Conservation (phyloP, 371 early-diverging fungal species). For the Mucor piriformis region DNA sequence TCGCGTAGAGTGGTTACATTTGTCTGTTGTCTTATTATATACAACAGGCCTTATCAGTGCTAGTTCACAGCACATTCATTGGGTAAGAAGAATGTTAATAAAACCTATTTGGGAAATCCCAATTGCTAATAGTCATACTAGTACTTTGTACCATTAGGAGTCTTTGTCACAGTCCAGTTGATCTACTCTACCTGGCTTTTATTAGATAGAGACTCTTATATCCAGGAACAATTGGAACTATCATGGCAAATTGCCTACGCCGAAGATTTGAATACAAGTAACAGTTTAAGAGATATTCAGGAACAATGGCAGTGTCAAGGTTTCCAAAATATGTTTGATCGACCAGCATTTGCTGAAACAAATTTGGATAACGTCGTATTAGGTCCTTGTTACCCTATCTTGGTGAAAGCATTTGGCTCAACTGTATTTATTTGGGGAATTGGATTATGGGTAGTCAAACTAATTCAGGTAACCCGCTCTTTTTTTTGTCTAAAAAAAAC, state of each 20-base stretch:
- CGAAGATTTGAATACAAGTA: not conserved
- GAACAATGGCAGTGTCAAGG: constrained; percentile 18
- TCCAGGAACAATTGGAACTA: constrained; percentile 6
- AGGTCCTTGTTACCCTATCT: constrained; percentile 8
- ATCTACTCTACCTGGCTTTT: constrained; percentile 8
- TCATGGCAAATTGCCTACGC: constrained; percentile 11
- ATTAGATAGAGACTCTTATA: constrained; percentile 6
- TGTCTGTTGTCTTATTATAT: constrained; percentile 1
- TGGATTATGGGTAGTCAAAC: constrained; percentile 10
- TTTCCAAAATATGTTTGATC: not conserved
- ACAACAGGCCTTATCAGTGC: not conserved
- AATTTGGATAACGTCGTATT: not conserved
- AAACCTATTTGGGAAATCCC: not conserved
- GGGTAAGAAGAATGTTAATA: constrained; percentile 5
- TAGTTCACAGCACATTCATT: constrained; percentile 3
- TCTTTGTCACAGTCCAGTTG: constrained; percentile 6
- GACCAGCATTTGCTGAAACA: not conserved
- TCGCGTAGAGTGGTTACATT: constrained; percentile 7
- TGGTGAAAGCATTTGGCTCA: constrained; percentile 5
- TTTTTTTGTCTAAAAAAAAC: not conserved
- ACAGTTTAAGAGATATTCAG: constrained; percentile 3
- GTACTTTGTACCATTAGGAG: constrained; percentile 9
- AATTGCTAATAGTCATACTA: not conserved
- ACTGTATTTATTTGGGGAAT: constrained; percentile 13
- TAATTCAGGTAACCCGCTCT: constrained; percentile 8